A percentile compares a stretch with the other conserved stretches of the same genome.
Evolutionary conservation across 371 early-diverging fungal genomes (phyloP).

Genomic region (Aphelidium insulamus): DNA sequence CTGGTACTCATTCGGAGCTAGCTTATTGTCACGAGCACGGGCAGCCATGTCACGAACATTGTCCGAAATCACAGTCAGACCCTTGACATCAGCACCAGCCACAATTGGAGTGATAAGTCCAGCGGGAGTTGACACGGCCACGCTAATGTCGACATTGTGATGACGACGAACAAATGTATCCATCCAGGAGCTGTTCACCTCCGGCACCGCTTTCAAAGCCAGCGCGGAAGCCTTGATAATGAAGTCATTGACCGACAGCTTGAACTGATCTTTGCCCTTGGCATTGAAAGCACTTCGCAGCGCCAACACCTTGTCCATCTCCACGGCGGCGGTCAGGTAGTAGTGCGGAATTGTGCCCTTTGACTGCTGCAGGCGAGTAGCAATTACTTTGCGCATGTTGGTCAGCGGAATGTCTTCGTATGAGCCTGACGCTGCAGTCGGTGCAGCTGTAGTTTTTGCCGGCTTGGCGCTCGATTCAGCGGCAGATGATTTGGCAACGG

Average conservation of each 20-base stretch:
- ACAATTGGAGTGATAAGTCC: conserved; percentile 96
- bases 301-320: conserved; percentile 64
- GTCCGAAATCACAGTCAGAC: conserved; percentile 61
- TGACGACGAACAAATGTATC: conserved; percentile 77
- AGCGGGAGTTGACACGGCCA: conserved; percentile 82
- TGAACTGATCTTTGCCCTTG: conserved; percentile 52
- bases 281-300: conserved; percentile 77
- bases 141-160: conserved; percentile 76
- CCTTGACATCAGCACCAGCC: conserved; percentile 53
- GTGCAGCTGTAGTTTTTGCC: not conserved
- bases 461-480: too few species aligned
- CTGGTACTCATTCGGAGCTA: conserved; percentile 88
- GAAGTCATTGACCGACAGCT: conserved; percentile 95
- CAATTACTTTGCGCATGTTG: conserved; percentile 87
- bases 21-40: conserved; percentile 68
- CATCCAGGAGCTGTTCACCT: conserved; percentile 89
- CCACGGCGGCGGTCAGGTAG: conserved; percentile 71
- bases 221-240: conserved; percentile 85
- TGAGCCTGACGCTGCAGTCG: conserved; percentile 5
- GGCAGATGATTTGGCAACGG: conserved; percentile 7
- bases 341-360: conserved; percentile 86
- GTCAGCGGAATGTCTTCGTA: conserved; percentile 61
- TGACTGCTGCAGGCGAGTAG: conserved; percentile 54
- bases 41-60: conserved; percentile 65
- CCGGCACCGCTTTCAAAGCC: conserved; percentile 78